Base-by-base conservation (phyloP, 495 filamentous ascomycete species). In the Echria macrotheca region DNA sequence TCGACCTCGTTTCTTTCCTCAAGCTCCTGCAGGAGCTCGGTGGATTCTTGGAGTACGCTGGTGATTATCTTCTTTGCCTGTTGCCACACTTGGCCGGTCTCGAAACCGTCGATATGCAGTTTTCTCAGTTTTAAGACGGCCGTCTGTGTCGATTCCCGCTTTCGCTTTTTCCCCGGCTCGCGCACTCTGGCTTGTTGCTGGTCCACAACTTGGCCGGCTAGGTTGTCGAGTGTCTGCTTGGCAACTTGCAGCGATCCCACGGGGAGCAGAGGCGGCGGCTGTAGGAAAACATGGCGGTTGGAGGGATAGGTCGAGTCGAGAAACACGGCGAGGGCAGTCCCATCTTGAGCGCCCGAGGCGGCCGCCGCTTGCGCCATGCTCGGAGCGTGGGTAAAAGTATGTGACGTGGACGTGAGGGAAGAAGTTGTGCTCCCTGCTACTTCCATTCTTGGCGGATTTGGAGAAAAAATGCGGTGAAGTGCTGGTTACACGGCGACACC, bases 51-150 rank as follows among this genome's bases (percentile, higher is more conserved):
- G 1, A 75, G 51, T 15, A 71, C 59, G 40, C 71, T 74, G 19
- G 72, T 67, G 47, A 93, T 76, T 17, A 98, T 86, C 61, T 85
- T 80, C 54, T 77, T 83, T 4, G 89, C 88, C 68, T 98, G 93
- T 61, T 95, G 88, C 89, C 91, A 97, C 14, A 98, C 81, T 68
- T 97, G 93, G 37, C 82, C 81, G 18, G 86, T 81, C 50, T 83
- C 86, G 65, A 98, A 96, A 0, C 91, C 93, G 22, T 95, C 83
- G 23, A 86, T 72, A 64, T 97, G 83, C 17, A 98, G 67, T 65
- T 86, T 85, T 58, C 83, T 78, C 50, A 91, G 67, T 52, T 85
- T 86, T 50, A 91, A 61, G 15, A 79, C 64, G 14, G 78, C 67
- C 42, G 52, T 46, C 6, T 41, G 31, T 5, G 26, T 38, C 14